Conservation (phyloP, 805 yeast species). For the Candida easanensis region DNA sequence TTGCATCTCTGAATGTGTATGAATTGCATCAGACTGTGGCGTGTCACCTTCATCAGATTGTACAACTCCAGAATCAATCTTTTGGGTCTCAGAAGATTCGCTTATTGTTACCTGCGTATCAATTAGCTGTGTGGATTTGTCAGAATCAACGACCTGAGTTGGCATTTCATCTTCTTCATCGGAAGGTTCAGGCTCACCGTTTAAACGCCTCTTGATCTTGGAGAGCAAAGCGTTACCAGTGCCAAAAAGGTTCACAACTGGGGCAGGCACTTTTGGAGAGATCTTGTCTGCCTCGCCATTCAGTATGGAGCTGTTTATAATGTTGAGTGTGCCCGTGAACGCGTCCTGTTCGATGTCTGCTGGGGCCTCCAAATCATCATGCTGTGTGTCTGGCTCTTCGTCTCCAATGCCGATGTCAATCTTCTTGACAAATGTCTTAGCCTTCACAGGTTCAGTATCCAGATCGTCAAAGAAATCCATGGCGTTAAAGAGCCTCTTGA, state of each 20-base stretch:
- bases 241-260: conserved; percentile 5
- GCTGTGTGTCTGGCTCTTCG: neutral
- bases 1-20: too few species aligned
- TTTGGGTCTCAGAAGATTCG: neutral
- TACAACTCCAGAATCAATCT: neutral
- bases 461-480: conserved; percentile 26
- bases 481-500: neutral
- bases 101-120: neutral
- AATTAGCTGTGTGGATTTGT: neutral
- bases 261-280: neutral
- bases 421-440: conserved; percentile 23
- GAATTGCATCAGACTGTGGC: neutral
- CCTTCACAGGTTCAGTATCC: conserved; percentile 16
- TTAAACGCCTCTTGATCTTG: conserved; percentile 18
- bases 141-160: neutral
- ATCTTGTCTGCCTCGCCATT: neutral
- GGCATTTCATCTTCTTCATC: neutral
- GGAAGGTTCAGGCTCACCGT: conserved; percentile 13
- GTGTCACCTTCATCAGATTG: too few species aligned
- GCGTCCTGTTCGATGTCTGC: neutral
- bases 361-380: neutral
- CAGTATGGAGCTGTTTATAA: neutral
- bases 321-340: neutral
- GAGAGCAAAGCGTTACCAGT: conserved; percentile 10
- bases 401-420: conserved; percentile 12